Percentiles rank a stretch among this genome's conserved stretches.
Conservation (phyloP, 2,329 filamentous ascomycete species). For the Botrytis hyacinthi region DNA sequence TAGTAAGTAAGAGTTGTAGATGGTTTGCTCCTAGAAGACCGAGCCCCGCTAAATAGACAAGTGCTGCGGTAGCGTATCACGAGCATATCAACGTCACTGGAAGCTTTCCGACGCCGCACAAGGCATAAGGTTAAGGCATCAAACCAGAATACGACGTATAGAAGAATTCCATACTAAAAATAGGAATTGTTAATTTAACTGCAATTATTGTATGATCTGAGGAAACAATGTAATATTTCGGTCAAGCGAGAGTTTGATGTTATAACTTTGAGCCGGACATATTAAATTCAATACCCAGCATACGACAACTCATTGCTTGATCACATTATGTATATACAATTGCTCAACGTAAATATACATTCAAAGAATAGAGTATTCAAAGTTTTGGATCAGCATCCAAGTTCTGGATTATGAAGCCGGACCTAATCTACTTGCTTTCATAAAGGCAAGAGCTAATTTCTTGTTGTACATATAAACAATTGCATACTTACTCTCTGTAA, state of each 20-base stretch:
- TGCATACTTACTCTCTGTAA: conserved; percentile 22
- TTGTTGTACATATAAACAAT: conserved; percentile 36
- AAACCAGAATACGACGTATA: neutral
- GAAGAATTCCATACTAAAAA: neutral
- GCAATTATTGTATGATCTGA: too few species aligned
- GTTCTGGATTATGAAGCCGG: conserved; percentile 22
- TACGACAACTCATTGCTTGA: neutral
- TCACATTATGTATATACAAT: neutral
- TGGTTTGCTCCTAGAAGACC: neutral
- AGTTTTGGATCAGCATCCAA: conserved; percentile 17
- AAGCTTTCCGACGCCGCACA: conserved; percentile 4
- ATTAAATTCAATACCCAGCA: neutral
- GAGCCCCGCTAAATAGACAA: conserved; percentile 14
- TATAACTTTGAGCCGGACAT: too few species aligned
- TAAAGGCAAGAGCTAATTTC: conserved; percentile 29
- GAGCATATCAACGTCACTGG: conserved; percentile 6
- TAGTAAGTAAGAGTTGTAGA: conserved; percentile 1
- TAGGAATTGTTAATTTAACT: neutral
- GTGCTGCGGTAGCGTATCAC: neutral
- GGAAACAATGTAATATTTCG: too few species aligned
- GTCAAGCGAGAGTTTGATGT: neutral
- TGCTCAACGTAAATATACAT: neutral
- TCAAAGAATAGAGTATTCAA: conserved; percentile 15
- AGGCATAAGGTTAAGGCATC: neutral
- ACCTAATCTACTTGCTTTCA: conserved; percentile 29